Conservation (phyloP, 1,284 basidiomycete species). For the Ustilago bromivora region DNA sequence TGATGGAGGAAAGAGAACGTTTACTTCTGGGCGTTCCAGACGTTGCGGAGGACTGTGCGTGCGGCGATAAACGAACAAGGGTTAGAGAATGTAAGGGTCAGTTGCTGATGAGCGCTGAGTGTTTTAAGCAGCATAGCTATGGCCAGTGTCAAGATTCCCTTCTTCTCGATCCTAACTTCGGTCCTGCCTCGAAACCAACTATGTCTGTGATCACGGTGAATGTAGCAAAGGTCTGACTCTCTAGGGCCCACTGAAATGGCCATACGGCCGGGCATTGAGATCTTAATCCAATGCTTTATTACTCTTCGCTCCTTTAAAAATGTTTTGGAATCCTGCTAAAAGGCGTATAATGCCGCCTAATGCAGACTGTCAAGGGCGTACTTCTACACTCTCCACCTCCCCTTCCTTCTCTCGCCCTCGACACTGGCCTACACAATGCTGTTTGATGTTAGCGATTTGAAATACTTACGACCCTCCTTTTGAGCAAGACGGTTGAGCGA, state of each 20-base stretch:
- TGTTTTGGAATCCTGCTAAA: slow-evolving; percentile 65
- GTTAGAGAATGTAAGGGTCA: slow-evolving; percentile 13
- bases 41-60: slow-evolving; percentile 60
- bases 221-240: slow-evolving; percentile 69
- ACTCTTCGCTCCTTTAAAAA: slow-evolving; percentile 62
- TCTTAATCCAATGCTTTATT: slow-evolving; percentile 64
- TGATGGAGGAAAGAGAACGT: not conserved
- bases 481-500: slow-evolving; percentile 96
- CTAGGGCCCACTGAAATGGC: slow-evolving; percentile 55
- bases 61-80: not conserved
- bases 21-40: slow-evolving; percentile 64
- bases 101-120: not conserved
- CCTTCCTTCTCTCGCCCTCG: not conserved
- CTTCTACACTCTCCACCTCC: not conserved
- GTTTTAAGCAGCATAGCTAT: not conserved
- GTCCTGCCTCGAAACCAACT: not conserved
- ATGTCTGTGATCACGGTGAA: not conserved
- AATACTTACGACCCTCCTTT: slow-evolving; percentile 87
- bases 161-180: not conserved
- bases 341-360: slow-evolving; percentile 47
- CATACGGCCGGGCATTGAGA: slow-evolving; percentile 56
- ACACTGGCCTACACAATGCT: slow-evolving; percentile 4
- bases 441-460: not conserved
- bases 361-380: slow-evolving; percentile 68
- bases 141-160: not conserved